These are phyloP conservation scores for Saccharomyces paradoxus DNA, from an alignment of 805 yeast species.

Conservation along the genomic window DNA sequence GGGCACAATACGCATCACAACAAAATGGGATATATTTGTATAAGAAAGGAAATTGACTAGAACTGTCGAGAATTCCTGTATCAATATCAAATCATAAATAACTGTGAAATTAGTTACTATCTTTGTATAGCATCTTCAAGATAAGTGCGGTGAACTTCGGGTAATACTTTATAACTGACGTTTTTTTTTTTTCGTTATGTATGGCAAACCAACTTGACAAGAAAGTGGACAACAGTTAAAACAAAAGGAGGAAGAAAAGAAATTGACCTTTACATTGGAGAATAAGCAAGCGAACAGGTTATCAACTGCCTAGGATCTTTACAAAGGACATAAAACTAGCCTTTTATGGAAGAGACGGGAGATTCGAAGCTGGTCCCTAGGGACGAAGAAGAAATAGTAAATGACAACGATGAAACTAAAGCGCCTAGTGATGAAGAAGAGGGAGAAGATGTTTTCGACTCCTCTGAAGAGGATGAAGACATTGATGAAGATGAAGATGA, in stretches of 20 bases:
- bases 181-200: neutral
- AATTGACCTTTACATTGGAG: neutral
- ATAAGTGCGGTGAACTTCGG: neutral
- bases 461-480: slow-evolving; percentile 87
- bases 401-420: slow-evolving; percentile 33
- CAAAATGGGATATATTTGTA: neutral
- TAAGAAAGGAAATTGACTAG: no score
- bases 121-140: neutral
- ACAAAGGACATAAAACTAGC: neutral
- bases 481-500: slow-evolving; percentile 86
- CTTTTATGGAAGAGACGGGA: neutral
- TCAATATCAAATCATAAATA: neutral
- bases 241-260: neutral
- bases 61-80: neutral
- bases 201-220: neutral
- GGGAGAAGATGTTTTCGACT: slow-evolving; percentile 50
- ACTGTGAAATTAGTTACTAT: neutral
- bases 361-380: slow-evolving; percentile 2
- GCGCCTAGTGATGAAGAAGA: slow-evolving; percentile 37
- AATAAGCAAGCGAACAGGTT: neutral
- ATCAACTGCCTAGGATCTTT: neutral
- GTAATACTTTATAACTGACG: neutral
- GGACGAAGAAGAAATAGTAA: slow-evolving; percentile 30
- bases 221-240: neutral
- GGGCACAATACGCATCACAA: neutral